Evolutionary conservation across 2,329 filamentous ascomycete genomes (phyloP), one percentile per base, ranked within the genome.

Genomic region (Nothophoma quercina): DNA sequence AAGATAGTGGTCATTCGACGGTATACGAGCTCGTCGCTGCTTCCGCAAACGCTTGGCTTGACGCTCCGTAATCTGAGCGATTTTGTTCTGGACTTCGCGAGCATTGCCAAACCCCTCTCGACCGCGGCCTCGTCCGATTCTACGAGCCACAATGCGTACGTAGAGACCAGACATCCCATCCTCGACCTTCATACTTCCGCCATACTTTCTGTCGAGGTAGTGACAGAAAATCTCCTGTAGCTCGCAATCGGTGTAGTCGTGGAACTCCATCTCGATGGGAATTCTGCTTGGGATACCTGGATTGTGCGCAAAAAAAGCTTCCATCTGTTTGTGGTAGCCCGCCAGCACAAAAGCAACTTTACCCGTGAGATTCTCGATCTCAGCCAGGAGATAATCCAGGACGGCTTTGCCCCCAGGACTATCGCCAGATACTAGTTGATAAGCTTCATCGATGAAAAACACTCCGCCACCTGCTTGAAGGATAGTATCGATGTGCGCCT

Each of bases 371-470:
- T 91, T 90, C 60, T 93, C 89, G 0, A 91, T 83, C 61, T 92
- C 88, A 0, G 87, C 80, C 0, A 93, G 80, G 0, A 93, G 76
- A 54, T 82, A 90, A 56, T 93, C 88, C 0, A 93, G 75, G 0
- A 91, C 87, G 0, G 81, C 80, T 0, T 73, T 77, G 0, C 89
- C 88, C 0, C 83, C 83, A 2, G 68, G 62, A 18, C 75, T 88
- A 48, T 84, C 83, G 0, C 82, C 82, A 1, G 83, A 84, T 0
- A 84, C 80, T 0, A 93, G 77, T 58, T 93, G 89, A 63, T 93
- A 92, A 0, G 89, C 88, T 68, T 93, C 89, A 54, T 93, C 90
- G 18, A 93, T 87, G 64, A 93, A 93, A 1, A 91, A 64, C 0
- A 86, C 86, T 0, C 90, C 90, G 0, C 89, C 89, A 0, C 83